Evolutionary conservation across 768 basidiomycete genomes (phyloP).

Genomic region (Naganishia vishniacii): DNA sequence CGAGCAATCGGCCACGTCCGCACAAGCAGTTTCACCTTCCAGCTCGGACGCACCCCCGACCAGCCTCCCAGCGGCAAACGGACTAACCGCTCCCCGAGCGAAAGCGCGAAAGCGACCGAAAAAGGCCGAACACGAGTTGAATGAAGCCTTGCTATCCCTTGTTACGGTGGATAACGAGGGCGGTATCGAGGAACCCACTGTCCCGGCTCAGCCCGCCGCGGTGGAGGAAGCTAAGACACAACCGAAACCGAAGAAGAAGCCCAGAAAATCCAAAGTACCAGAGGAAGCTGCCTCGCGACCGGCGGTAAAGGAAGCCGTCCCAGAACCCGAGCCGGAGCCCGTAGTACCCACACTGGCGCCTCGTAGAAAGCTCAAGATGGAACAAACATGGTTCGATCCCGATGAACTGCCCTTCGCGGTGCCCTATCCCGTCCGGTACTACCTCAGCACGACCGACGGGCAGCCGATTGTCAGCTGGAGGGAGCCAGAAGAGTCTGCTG

Average conservation of each 20-base stretch:
- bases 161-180: not conserved
- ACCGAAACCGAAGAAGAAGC: not conserved
- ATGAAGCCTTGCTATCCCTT: constrained; percentile 3
- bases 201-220: no score
- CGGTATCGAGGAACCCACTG: not conserved
- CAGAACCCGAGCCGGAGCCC: not conserved
- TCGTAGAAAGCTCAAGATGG: constrained; percentile 16
- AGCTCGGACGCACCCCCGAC: no score
- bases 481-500: not conserved
- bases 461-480: constrained; percentile 19
- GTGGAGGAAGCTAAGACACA: not conserved
- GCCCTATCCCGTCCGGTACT: constrained; percentile 1
- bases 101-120: not conserved
- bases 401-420: constrained; percentile 5
- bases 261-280: not conserved
- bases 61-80: no score
- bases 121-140: constrained; percentile 15
- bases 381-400: constrained; percentile 6
- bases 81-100: not conserved
- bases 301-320: not conserved
- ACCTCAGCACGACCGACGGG: not conserved
- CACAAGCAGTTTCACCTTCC: no score
- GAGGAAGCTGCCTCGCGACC: not conserved
- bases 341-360: not conserved
- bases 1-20: no score